A percentile compares a stretch with the other conserved stretches of the same genome.
Evolutionary conservation across 345 rosid species (phyloP).

Genomic region (Trapa incisa): DNA sequence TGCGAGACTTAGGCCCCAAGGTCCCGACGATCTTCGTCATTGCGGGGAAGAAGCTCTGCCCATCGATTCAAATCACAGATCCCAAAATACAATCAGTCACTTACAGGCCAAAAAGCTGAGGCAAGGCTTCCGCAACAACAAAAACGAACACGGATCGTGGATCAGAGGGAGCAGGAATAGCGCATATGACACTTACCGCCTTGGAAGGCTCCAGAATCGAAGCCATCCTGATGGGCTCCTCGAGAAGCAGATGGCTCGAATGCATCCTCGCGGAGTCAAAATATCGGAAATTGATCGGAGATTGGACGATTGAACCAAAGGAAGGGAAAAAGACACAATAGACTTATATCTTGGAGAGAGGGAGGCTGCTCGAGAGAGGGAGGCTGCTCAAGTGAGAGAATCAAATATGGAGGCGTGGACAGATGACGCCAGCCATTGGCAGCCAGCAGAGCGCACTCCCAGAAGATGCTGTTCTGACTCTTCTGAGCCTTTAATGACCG

Average conservation of each 20-base stretch:
- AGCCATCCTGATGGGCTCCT: constrained; percentile 99
- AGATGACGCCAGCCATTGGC: not conserved
- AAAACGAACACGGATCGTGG: not conserved
- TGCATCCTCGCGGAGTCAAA: constrained; percentile 44
- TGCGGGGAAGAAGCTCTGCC: constrained; percentile 86
- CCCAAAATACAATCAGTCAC: not conserved
- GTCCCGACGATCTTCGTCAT: constrained; percentile 95
- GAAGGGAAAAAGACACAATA: not conserved
- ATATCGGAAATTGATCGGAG: not conserved
- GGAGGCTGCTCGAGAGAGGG: not conserved
- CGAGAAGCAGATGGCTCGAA: constrained; percentile 83
- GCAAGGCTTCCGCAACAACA: not conserved
- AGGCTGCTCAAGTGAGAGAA: not conserved
- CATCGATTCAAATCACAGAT: not conserved
- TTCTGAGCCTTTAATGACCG: no score
- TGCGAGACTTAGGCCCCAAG: constrained; percentile 74
- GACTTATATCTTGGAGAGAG: not conserved
- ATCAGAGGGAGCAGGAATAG: not conserved
- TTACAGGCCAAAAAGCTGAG: constrained; percentile 1
- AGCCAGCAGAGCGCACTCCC: not conserved
- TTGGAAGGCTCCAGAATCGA: constrained; percentile 93
- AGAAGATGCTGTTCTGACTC: not conserved
- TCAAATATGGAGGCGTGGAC: not conserved
- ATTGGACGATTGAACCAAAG: not conserved
- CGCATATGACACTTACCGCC: constrained; percentile 28